A percentile compares a stretch with the other conserved stretches of the same genome.
Evolutionary conservation across 441 rosid genomes (phyloP).

Genomic region (Gossypium lobatum): DNA sequence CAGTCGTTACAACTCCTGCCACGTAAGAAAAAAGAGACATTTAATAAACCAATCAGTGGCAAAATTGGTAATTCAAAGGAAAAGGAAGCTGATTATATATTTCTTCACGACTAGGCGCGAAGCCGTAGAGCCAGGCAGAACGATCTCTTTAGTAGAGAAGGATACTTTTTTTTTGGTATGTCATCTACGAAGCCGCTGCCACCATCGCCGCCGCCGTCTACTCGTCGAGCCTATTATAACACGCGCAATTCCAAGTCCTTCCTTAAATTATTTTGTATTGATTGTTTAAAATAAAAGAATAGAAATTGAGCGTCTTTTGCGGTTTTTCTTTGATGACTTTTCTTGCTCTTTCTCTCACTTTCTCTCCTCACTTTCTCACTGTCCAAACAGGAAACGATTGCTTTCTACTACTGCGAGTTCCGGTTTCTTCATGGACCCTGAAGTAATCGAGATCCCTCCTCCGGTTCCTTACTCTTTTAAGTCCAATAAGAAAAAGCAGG

Average conservation of each 20-base stretch:
- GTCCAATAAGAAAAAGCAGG: conserved; percentile 46
- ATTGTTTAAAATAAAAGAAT: neutral
- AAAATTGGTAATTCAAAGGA: neutral
- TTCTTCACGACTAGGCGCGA: conserved; percentile 9
- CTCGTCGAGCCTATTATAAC: neutral
- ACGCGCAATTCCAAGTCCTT: conserved; percentile 17
- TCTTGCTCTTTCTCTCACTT: neutral
- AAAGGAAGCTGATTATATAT: neutral
- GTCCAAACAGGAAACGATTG: conserved; percentile 31
- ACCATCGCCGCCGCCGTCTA: neutral
- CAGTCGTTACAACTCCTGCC: neutral
- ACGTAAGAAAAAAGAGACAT: neutral
- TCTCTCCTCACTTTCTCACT: conserved; percentile 18
- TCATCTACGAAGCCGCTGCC: conserved; percentile 23
- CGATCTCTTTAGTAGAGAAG: neutral
- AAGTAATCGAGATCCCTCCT: conserved; percentile 48
- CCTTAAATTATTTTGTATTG: neutral
- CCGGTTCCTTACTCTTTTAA: conserved; percentile 30
- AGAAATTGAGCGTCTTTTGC: conserved; percentile 1
- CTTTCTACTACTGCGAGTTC: conserved; percentile 2
- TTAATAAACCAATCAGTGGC: neutral
- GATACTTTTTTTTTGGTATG: neutral
- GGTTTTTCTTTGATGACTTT: neutral
- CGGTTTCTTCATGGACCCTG: conserved; percentile 37
- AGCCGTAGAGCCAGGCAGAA: neutral